Percentiles rank a stretch among this genome's conserved stretches.
phyloP scores from a whole-genome alignment of 345 rosid species.

The Lepidium aucheri region DNA sequence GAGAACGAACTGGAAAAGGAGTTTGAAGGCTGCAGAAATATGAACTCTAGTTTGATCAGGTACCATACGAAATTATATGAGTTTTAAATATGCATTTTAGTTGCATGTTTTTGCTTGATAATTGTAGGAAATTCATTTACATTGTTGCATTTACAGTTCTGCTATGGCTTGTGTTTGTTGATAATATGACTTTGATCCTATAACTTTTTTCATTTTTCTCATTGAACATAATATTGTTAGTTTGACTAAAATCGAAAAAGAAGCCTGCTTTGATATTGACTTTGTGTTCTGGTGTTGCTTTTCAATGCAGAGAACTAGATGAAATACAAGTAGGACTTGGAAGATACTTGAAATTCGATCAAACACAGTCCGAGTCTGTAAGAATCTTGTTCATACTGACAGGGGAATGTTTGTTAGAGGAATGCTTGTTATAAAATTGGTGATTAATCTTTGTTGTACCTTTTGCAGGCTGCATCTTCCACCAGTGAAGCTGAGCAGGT shows the following conservation, averaged over 20 bases:
- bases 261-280: slow-evolving; percentile 2
- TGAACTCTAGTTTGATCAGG: slow-evolving; percentile 64
- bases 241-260: background rate
- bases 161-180: slow-evolving; percentile 1
- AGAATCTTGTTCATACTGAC: slow-evolving; percentile 34
- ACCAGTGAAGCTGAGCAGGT: slow-evolving; percentile 35
- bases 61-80: slow-evolving; percentile 15
- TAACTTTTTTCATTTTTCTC: background rate
- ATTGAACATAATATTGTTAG: background rate
- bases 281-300: slow-evolving; percentile 16
- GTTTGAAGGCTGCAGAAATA: slow-evolving; percentile 56
- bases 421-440: slow-evolving; percentile 2
- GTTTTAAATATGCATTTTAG: background rate
- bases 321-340: slow-evolving; percentile 45
- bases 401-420: slow-evolving; percentile 12
- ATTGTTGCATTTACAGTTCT: slow-evolving; percentile 10
- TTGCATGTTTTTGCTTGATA: background rate
- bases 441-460: slow-evolving; percentile 16
- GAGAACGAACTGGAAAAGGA: slow-evolving; percentile 43
- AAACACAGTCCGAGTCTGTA: slow-evolving; percentile 38
- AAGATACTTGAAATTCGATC: slow-evolving; percentile 34
- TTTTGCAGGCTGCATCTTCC: slow-evolving; percentile 40
- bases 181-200: background rate
- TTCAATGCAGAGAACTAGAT: slow-evolving; percentile 55
- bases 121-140: background rate